Evolutionary conservation across 2,329 filamentous ascomycete species (phyloP), one percentile per base, ranked within the genome.

Genomic region (Tolypocladium amazonense): DNA sequence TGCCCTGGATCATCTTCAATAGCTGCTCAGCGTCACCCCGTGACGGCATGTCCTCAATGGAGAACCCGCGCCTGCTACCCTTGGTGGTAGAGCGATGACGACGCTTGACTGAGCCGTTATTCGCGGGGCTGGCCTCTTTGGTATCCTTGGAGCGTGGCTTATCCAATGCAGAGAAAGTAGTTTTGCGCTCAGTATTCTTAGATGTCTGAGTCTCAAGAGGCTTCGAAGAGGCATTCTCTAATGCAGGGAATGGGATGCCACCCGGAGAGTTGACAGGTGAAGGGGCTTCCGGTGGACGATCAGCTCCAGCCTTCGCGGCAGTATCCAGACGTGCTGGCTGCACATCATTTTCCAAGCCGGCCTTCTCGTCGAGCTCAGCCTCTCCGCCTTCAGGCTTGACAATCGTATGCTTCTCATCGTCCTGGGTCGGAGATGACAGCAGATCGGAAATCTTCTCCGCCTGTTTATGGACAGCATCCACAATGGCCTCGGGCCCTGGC

Each of bases 1-100:
- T 87, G 1, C 94, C 94, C 73, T 97, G 93, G 33, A 94, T 83
- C 76, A 94, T 77, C 63, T 85, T 83, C 65, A 97, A 78, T 65
- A 97, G 75, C 66, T 90, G 88, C 71, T 96, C 92, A 1, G 92
- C 90, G 65, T 95, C 90, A 7, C 82, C 81, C 59, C 84, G 84
- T 35, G 83, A 81, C 58, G 97, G 80, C 65, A 97, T 77, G 57
- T 96, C 91, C 62, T 96, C 92, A 1, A 81, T 80, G 59, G 81
- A 77, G 65, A 87, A 84, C 1, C 84, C 84, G 50, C 84, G 82
- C 38, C 83, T 83, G 66, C 84, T 88, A 61, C 83, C 82, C 73
- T 84, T 88, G 45, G 89, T 92, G 35, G 85, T 88, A 1, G 84
- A 86, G 38, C 90, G 82, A 55, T 88, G 82, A 53, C 88, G 81